Base-by-base conservation (phyloP, 345 rosid genomes). In the Acer negundo region DNA sequence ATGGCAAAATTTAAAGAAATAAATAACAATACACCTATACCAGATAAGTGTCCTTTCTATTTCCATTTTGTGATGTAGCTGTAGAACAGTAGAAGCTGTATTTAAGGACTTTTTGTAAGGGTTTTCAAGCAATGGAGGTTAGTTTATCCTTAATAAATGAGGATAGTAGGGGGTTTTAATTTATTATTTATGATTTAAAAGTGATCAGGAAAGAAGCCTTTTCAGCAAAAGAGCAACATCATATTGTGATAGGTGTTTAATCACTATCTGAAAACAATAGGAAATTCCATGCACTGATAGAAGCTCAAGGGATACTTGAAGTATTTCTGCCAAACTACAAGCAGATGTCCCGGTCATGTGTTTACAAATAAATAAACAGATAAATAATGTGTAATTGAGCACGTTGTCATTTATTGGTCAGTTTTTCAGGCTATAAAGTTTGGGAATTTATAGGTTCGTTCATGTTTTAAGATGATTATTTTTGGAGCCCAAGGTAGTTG, bases 401-500 rank as follows among this genome's bases (percentile, higher is more conserved):
- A 49, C 8, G 20, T 49, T 74, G 70, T 49, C 35, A 68, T 74
- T 44, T 26, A 64, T 13, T 16, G 40, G 46, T 73, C 38, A 42
- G 10, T 23, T 26, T n/a, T n/a, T 69, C 51, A 12, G 38, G 66
- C 26, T 47, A 23, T 59, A 26, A 28, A 59, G 58, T 19, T 22
- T 0, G 19, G 56, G 62, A 71, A 35, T 6, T 66, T 72, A 10
- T 49, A 51, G 19, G 56, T 67, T 65, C 19, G 11, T 0, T 40
- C 19, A 22, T 3, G 0, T 20, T 47, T 20, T 77, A 19, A 15
- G 26, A 59, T 68, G 26, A 59, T 59, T 59, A 38, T n/a, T 28
- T 70, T 56, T 66, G 67, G 67, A 66, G 71, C 56, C 53, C 62
- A 2, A 47, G 13, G 66, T 67, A 63, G 70, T 77, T 80, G 12